Conservation (phyloP, 2,329 filamentous ascomycete species). For the Juglanconis oblonga region DNA sequence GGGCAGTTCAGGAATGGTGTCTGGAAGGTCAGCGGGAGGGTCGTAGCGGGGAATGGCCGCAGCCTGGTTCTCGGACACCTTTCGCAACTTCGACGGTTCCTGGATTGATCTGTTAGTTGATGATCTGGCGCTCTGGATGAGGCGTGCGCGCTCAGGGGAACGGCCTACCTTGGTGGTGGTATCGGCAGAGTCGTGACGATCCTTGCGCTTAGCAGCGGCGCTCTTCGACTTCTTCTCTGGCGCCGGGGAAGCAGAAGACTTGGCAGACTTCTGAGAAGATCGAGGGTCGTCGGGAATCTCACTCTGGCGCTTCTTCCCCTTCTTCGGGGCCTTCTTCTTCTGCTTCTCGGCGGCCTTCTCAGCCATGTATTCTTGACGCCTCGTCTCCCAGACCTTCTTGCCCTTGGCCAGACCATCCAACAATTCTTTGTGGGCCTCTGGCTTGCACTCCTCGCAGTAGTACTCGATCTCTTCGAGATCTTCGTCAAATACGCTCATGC, state of each 20-base stretch:
- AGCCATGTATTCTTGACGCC: constrained; percentile 60
- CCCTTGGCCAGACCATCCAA: constrained; percentile 75
- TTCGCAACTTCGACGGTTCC: constrained; percentile 50
- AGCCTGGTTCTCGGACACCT: constrained; percentile 49
- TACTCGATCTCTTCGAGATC: constrained; percentile 74
- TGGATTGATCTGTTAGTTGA: constrained; percentile 22
- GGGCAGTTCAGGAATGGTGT: constrained; percentile 54
- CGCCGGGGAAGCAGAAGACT: constrained; percentile 34
- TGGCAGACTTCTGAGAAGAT: constrained; percentile 38
- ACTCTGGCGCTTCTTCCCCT: constrained; percentile 63
- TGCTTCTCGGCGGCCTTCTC: constrained; percentile 60
- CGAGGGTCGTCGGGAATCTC: constrained; percentile 47
- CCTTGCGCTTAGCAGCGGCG: constrained; percentile 52
- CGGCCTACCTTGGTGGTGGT: constrained; percentile 45
- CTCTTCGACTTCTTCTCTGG: constrained; percentile 43
- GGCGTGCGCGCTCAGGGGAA: neutral
- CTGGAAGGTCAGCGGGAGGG: constrained; percentile 50
- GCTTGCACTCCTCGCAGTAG: constrained; percentile 87
- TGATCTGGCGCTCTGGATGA: neutral
- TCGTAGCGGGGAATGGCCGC: constrained; percentile 40
- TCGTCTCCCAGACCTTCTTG: constrained; percentile 81
- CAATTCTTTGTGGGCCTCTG: constrained; percentile 77
- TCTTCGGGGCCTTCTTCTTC: constrained; percentile 55
- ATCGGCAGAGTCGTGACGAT: constrained; percentile 54
- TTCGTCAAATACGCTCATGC: constrained; percentile 73